Base-by-base conservation (phyloP, 2,329 filamentous ascomycete genomes). In the Byssoonygena ceratinophila region DNA sequence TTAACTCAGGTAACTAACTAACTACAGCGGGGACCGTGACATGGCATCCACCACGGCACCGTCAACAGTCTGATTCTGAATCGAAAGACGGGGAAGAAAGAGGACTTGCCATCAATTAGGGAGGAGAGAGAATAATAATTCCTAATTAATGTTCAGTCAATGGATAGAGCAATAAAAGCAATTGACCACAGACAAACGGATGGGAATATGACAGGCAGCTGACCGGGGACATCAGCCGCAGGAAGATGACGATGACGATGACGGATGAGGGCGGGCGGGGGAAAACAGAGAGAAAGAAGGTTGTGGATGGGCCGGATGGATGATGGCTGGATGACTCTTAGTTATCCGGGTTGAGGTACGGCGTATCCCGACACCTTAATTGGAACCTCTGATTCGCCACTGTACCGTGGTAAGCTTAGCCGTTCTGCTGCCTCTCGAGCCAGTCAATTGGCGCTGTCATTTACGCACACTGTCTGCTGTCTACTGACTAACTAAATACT, bases 161-260 rank as follows among this genome's bases (percentile, higher is more conserved):
- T 46, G 20, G 43, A 32, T 12, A n/a, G n/a, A n/a, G n/a, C n/a
- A n/a, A n/a, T n/a, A n/a, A n/a, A n/a, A n/a, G n/a, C n/a, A n/a
- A n/a, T n/a, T n/a, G n/a, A n/a, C n/a, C n/a, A n/a, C n/a, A n/a
- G n/a, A n/a, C n/a, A 16, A 46, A 32, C 14, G 16, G n/a, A n/a
- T 20, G 4, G 14, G 7, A 25, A 23, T 12, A n/a, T n/a, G n/a
- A n/a, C n/a, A 18, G 46, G 34, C 46, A 40, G 46, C 46, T 49
- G 46, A 49, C 36, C 34, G 7, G 20, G 32, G 6, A 3, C 20
- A 18, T 49, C 46, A 49, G 46, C 46, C 46, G 32, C 46, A 49
- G 6, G n/a, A n/a, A 7, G 20, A 40, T 39, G 46, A 39, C 32
- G 36, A 16, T 49, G 41, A 12, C 25, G 16, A 31, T 44, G 22